These are phyloP conservation scores for Phlebiopsis gigantea DNA, from an alignment of 768 basidiomycete genomes.

Conservation along the genomic window DNA sequence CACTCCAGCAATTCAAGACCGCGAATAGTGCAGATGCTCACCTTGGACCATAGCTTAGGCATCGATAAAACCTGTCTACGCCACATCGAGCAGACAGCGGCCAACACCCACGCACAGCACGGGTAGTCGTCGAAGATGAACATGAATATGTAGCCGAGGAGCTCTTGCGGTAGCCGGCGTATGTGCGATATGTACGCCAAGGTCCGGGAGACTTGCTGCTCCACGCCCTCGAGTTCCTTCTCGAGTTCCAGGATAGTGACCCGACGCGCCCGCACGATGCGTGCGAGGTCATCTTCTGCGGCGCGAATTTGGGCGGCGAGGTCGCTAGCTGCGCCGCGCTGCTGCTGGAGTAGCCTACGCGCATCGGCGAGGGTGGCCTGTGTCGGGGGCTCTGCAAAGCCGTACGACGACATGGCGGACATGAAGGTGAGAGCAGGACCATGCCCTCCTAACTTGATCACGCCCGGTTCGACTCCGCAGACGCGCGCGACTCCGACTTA, in stretches of 20 bases:
- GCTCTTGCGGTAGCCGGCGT: constrained; percentile 61
- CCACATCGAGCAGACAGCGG: constrained; percentile 66
- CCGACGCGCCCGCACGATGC: constrained; percentile 52
- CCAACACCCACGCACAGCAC: constrained; percentile 72
- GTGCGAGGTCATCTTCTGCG: constrained; percentile 52
- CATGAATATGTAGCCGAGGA: constrained; percentile 69
- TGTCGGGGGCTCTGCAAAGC: constrained; percentile 57
- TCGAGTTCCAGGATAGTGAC: constrained; percentile 50
- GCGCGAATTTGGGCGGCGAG: constrained; percentile 44
- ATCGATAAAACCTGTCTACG: constrained; percentile 58
- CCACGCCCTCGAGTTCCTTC: constrained; percentile 40
- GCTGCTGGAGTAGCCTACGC: constrained; percentile 35
- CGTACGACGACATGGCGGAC: constrained; percentile 24
- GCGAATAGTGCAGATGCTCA: constrained; percentile 22
- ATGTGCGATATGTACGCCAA: constrained; percentile 71
- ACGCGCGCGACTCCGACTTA: too few species aligned
- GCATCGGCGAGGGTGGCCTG: constrained; percentile 47
- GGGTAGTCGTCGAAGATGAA: constrained; percentile 65
- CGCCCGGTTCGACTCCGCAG: not conserved
- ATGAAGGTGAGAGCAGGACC: constrained; percentile 3
- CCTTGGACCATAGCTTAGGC: constrained; percentile 75
- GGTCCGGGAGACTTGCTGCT: constrained; percentile 43
- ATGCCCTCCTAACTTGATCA: not conserved
- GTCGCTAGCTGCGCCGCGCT: constrained; percentile 21
- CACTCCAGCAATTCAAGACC: not conserved